Base-by-base conservation (phyloP, 495 filamentous ascomycete species). In the Astrothelium macrocarpum region DNA sequence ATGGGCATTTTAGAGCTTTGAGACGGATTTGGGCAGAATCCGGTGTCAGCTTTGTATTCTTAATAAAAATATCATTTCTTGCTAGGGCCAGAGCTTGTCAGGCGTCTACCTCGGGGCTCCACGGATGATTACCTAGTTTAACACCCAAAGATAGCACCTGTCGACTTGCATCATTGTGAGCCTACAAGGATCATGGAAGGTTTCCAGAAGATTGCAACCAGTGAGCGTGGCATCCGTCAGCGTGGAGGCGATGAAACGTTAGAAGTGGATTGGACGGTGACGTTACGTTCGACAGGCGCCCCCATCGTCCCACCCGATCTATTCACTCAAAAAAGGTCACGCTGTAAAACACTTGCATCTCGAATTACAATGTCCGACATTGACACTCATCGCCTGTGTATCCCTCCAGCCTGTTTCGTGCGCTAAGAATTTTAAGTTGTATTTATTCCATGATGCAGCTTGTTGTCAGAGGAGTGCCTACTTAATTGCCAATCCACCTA, bases 1-100 rank as follows among this genome's bases (percentile, higher is more conserved):
- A 66, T 69, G 16, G 72, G 74, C 71, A 74, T 70, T 18, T 23
- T 53, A 4, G 34, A 20, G 23, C 49, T n/a, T 2, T 28, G 23
- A 29, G 16, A 29, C 29, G 25, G 7, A 56, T 9, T n/a, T 11
- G 7, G 34, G 9, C n/a, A 56, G 49, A 11, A 56, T 56, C 20
- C 49, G 9, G 49, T 14, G 20, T 49, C 45, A 49, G 45, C 45
- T 49, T 23, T 49, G 45, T 5, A 23, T 14, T 20, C 12, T 23
- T 18, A 2, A 5, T 18, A 20, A 18, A 5, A 49, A 5, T 5
- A 20, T 20, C 45, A 49, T 16, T 20, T 10, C 9, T 10, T 10
- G 36, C 36, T 42, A 9, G 36, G 36, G 36, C 36, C 36, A 39
- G 36, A 7, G 7, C 7, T 39, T 49, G 43, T 18, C 43, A 9